A percentile compares a stretch with the other conserved stretches of the same genome.
phyloP scores from a whole-genome alignment of 202 grass and related monocot species.

The Sporobolus alterniflorus region DNA sequence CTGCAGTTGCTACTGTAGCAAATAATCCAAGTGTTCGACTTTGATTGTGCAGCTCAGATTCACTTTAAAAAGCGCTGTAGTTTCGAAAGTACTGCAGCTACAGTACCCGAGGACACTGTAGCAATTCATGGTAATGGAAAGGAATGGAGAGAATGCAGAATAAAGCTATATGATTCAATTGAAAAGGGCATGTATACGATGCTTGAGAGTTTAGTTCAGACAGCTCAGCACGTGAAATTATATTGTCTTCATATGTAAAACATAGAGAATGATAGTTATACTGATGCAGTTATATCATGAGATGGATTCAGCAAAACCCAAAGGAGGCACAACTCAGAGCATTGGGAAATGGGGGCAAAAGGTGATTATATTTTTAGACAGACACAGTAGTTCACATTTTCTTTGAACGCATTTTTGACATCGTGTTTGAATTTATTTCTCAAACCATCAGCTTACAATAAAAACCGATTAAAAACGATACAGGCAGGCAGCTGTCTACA shows the following conservation, averaged over 20 bases:
- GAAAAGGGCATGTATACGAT: slow-evolving; percentile 30
- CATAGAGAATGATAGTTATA: neutral
- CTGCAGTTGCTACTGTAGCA: neutral
- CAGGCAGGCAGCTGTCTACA: neutral
- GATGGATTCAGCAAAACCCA: neutral
- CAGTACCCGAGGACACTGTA: no score
- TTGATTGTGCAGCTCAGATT: no score
- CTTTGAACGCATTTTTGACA: neutral
- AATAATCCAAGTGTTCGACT: no score
- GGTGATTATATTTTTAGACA: neutral
- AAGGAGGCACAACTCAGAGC: neutral
- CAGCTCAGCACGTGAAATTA: slow-evolving; percentile 10
- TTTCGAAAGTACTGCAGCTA: no score
- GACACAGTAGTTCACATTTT: neutral
- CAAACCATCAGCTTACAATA: neutral
- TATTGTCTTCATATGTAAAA: neutral
- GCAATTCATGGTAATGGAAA: slow-evolving; percentile 22
- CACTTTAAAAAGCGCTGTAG: no score
- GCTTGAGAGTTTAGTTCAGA: slow-evolving; percentile 31
- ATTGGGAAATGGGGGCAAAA: neutral
- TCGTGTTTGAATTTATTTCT: neutral
- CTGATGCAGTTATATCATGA: neutral
- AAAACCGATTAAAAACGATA: neutral
- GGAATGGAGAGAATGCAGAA: slow-evolving; percentile 24
- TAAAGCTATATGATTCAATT: slow-evolving; percentile 36